These are phyloP conservation scores for Cercophora sp. DNA, from an alignment of 495 filamentous ascomycete genomes.

Conservation along the genomic window DNA sequence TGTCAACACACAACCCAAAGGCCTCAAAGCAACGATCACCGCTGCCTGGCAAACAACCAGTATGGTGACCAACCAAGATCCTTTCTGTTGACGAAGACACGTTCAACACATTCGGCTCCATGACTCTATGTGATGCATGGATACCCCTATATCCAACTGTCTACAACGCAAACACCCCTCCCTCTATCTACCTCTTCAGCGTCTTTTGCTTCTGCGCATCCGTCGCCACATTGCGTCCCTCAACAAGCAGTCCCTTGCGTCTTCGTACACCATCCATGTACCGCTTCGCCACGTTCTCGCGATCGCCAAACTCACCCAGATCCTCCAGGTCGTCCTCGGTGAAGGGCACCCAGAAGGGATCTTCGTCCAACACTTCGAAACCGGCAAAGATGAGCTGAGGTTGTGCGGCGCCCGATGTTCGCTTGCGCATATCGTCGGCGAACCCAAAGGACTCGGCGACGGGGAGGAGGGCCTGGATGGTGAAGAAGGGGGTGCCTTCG, in stretches of 20 bases:
- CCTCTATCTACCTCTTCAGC: constrained; percentile 67
- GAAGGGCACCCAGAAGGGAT: constrained; percentile 96
- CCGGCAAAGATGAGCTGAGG: constrained; percentile 92
- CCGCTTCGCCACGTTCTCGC: constrained; percentile 90
- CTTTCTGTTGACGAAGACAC: too few species aligned
- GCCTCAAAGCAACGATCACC: too few species aligned
- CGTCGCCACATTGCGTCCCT: constrained; percentile 63
- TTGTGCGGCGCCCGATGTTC: constrained; percentile 82
- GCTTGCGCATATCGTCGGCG: constrained; percentile 89
- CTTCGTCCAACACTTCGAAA: constrained; percentile 84
- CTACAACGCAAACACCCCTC: too few species aligned
- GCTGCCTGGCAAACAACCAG: too few species aligned
- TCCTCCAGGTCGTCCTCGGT: constrained; percentile 98
- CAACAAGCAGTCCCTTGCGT: constrained; percentile 82
- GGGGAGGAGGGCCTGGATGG: constrained; percentile 78
- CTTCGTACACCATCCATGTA: constrained; percentile 87
- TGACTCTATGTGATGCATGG: too few species aligned
- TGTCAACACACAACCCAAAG: too few species aligned
- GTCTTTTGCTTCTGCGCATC: constrained; percentile 99
- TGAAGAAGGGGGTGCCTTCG: constrained; percentile 95
- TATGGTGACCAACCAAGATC: too few species aligned
- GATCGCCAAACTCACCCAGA: constrained; percentile 85
- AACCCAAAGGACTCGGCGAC: constrained; percentile 96
- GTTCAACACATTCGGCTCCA: too few species aligned
- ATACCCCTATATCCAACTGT: too few species aligned